Base-by-base conservation (phyloP, 1,284 basidiomycete species). In the Austroboletus niveus region DNA sequence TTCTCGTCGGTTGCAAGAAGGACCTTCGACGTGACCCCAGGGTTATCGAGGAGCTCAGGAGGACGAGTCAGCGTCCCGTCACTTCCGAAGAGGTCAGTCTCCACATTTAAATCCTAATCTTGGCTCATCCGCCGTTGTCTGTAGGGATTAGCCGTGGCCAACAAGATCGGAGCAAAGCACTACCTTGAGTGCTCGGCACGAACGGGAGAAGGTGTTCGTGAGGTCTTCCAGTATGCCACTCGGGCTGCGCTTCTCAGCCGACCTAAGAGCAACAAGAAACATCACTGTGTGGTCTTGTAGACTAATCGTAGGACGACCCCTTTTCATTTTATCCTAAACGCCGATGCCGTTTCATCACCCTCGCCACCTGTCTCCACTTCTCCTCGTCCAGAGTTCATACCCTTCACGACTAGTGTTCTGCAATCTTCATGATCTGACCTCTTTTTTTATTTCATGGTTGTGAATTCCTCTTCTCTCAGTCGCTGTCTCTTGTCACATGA, bases 1-100 rank as follows among this genome's bases (percentile, higher is more conserved):
- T 95, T 66, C 85, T 96, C 51, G 91, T 96, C 56, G 93, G 90
- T 8, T 94, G 91, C 80, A 96, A 96, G 80, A 94, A 88, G 76
- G 91, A 94, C 74, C 79, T 94, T 51, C 80, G 92, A 63, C 80
- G 84, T 59, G 89, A 93, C 72, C 76, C 79, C 44, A 82, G 87
- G 69, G 89, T 91, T 38, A 83, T 88, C 51, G 87, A 90, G 52
- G 87, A 92, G 70, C 78, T 94, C 51, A 80, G 82, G 61, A 87
- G 87, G 77, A 91, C 88, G 56, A 87, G 82, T 64, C 89, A 92
- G 71, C 77, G 84, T 64, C 91, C 91, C 45, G 88, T 94, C 42
- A 84, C 88, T 42, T 79, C 81, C 48, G 85, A 87, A 65, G 86
- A 88, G 78, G 85, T 81, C 50, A 42, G 79, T 56, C 30, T 3